Base-by-base conservation (phyloP, 345 rosid genomes). In the Zanthoxylum bungeanum region DNA sequence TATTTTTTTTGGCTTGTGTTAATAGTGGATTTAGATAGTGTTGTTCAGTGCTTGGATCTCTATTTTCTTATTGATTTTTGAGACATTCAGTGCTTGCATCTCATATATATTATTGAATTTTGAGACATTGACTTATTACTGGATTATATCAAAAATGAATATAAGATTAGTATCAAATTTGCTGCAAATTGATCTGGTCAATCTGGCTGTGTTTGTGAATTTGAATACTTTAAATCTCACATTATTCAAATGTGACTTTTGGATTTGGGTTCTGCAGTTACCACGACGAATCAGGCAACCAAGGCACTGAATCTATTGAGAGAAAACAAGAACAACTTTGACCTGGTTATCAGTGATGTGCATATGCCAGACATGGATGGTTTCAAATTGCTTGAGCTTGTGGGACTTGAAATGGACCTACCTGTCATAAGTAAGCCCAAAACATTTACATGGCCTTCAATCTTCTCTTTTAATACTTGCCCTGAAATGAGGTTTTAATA, bases 351-450 rank as follows among this genome's bases (percentile, higher is more conserved):
- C 70, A 88, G 91, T 17, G 97, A 92, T 80, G 91, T 89, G 4
- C 86, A 89, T 71, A 89, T 88, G 95, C 93, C 95, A 7, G 90
- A 87, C 86, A 86, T 89, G 90, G 93, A 89, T 73, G 95, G 97
- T 75, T 92, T 89, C 78, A 85, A 86, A 80, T 79, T 92, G 22
- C 91, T 92, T 59, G 93, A 92, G 80, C 92, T 79, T 17, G 92
- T 91, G 66, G 91, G 93, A 68, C 97, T 89, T 72, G 93, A 88
- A 79, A 88, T 88, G 93, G 90, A 89, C 83, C 81, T 92, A 70
- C 95, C 95, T 36, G 93, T 88, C 75, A 89, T 92, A 73, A 85
- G 97, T 91, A 81, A 79, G 86, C 58, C 63, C 56, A 57, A 33
- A 68, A 53, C 72, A 39, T 30, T 58, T 56, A 60, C 69, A 14